Conservation (phyloP, 179 eudicot genomes). For the Spinacia oleracea region DNA sequence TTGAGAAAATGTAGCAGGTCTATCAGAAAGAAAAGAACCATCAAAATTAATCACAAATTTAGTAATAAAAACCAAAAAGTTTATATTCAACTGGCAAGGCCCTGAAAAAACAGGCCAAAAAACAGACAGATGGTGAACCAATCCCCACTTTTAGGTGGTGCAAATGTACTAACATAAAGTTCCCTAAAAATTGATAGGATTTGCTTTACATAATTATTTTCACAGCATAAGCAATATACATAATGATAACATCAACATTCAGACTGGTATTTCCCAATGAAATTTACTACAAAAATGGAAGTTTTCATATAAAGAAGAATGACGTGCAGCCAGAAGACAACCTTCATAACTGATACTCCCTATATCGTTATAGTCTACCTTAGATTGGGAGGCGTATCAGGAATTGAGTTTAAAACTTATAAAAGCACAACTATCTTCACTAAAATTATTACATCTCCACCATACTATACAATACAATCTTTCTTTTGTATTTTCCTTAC, state of each 20-base stretch:
- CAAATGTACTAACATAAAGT: background rate
- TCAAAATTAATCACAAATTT: background rate
- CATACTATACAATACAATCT: background rate
- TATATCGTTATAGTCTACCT: background rate
- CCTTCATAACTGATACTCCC: background rate
- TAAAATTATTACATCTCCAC: background rate
- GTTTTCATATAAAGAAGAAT: background rate
- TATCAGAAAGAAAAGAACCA: slow-evolving; percentile 3
- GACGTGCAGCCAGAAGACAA: background rate
- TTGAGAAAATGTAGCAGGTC: slow-evolving; percentile 7
- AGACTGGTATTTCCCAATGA: background rate
- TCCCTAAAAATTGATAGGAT: background rate
- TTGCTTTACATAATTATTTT: background rate
- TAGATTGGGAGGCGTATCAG: background rate
- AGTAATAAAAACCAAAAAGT: background rate
- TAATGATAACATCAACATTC: background rate
- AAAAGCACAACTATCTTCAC: background rate
- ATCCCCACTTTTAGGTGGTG: background rate
- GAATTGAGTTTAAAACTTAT: background rate
- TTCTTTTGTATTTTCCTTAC: background rate
- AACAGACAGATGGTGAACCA: background rate
- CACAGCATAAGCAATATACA: background rate
- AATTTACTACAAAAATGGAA: background rate
- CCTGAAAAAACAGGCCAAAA: background rate
- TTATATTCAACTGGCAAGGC: background rate